Base-by-base conservation (phyloP, 257 asterid genomes). In the Osmanthus fragrans region DNA sequence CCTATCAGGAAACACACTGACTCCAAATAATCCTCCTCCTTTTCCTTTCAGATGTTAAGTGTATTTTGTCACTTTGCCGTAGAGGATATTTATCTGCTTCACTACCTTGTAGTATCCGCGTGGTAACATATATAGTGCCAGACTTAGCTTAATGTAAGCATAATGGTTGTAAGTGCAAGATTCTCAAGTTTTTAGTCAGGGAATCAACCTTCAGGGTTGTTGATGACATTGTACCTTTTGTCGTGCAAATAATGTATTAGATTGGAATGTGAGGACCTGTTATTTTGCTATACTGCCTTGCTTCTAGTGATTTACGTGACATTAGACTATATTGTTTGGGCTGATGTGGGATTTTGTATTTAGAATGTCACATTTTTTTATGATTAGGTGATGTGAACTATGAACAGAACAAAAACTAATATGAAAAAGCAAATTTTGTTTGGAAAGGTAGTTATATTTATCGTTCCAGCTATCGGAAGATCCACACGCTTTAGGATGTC, bases 21-120 rank as follows among this genome's bases (percentile, higher is more conserved):
- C 85, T 21, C 87, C 89, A 4, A 90, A 83, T 34, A 84, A 86
- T 68, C 92, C 92, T 32, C 87, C 94, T 54, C 89, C 97, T 10
- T 85, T 94, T 39, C 86, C 98, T 21, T 86, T 92, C 81, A 83
- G 93, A 78, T 87, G 97, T 77, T 90, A 89, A 92, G 82, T 78
- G 76, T 18, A 64, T 72, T 23, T 73, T 18, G 23, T 25, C 12
- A 1, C 19, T 54, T 54, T n/a, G n/a, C 64, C 6, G 1, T 54
- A n/a, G 27, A 19, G 8, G 64, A 10, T 47, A 54, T 51, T 15
- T 51, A 15, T 51, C 60, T 51, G 21, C 60, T 51, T 21, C 60
- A 51, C 60, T 4, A 23, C 32, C 33, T 60, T 21, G 33, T 23
- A 7, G 23, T 60, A 8, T 54, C 27, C 5, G 64, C 25, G 19